These are phyloP conservation scores for Macrolepiota albuminosa DNA, from an alignment of 768 basidiomycete species.

Conservation along the genomic window DNA sequence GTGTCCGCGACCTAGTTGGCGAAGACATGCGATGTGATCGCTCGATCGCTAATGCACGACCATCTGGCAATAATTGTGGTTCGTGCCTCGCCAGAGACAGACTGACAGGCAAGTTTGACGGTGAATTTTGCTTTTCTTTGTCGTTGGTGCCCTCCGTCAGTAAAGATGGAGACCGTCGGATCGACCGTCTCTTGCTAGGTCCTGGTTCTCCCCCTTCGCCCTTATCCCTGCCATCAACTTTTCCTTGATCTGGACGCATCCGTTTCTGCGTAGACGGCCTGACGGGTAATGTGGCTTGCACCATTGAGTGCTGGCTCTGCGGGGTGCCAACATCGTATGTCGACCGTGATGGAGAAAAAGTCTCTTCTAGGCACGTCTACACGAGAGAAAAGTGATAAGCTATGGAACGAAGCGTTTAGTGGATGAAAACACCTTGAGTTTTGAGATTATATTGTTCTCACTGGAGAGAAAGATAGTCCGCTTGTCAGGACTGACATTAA, in stretches of 20 bases:
- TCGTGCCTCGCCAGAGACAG: neutral
- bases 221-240: neutral
- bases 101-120: neutral
- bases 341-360: conserved; percentile 67
- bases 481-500: conserved; percentile 97
- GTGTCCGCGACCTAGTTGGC: neutral
- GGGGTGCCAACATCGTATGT: conserved; percentile 54
- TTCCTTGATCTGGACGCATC: neutral
- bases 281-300: conserved; percentile 19
- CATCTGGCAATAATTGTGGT: neutral
- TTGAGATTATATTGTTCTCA: conserved; percentile 72
- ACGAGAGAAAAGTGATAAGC: too few relatives aligned
- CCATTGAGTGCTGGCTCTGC: conserved; percentile 12
- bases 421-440: conserved; percentile 57
- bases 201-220: neutral
- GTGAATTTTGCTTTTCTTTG: neutral
- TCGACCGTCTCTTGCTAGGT: conserved; percentile 4
- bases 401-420: neutral
- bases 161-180: neutral
- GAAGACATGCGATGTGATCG: neutral
- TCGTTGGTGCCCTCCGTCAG: neutral
- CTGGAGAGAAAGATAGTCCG: conserved; percentile 90
- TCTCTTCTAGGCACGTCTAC: conserved; percentile 61
- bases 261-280: conserved; percentile 5
- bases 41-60: neutral